These are phyloP conservation scores for Jatropha multifida DNA, from an alignment of 441 rosid genomes.

Conservation along the genomic window DNA sequence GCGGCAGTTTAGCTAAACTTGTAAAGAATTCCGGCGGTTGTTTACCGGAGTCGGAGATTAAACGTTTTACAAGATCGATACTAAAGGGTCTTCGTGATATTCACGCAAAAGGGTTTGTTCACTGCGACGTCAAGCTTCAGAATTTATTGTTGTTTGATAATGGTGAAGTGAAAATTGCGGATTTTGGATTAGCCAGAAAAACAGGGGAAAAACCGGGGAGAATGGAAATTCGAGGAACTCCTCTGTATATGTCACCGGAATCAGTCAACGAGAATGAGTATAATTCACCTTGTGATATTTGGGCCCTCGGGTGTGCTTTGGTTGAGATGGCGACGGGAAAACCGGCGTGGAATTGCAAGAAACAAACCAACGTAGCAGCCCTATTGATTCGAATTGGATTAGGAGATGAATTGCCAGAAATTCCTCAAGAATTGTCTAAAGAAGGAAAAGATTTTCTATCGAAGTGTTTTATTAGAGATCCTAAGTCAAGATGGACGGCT, in stretches of 20 bases:
- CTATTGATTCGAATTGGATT: conserved; percentile 64
- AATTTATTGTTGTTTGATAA: conserved; percentile 56
- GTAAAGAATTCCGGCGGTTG: conserved; percentile 47
- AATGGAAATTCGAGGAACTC: conserved; percentile 72
- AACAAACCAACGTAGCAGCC: conserved; percentile 37
- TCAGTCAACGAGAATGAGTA: conserved; percentile 62
- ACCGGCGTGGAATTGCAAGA: conserved; percentile 59
- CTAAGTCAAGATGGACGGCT: conserved; percentile 71
- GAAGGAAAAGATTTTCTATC: conserved; percentile 69
- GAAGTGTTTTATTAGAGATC: conserved; percentile 66
- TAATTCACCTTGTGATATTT: conserved; percentile 65
- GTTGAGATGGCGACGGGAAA: conserved; percentile 77
- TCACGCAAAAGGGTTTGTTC: conserved; percentile 69
- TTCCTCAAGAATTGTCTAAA: conserved; percentile 50
- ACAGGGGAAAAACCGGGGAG: conserved; percentile 31
- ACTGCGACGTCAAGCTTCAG: conserved; percentile 78
- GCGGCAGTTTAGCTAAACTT: conserved; percentile 61
- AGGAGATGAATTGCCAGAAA: conserved; percentile 55
- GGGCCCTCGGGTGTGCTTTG: conserved; percentile 85
- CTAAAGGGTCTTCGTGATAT: conserved; percentile 61
- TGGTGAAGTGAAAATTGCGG: conserved; percentile 69
- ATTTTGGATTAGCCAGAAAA: conserved; percentile 70
- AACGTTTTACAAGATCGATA: conserved; percentile 44
- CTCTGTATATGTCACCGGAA: conserved; percentile 85
- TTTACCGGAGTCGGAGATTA: conserved; percentile 47